Evolutionary conservation across 1,284 basidiomycete genomes (phyloP).

Genomic region (Volvariella surrecta): DNA sequence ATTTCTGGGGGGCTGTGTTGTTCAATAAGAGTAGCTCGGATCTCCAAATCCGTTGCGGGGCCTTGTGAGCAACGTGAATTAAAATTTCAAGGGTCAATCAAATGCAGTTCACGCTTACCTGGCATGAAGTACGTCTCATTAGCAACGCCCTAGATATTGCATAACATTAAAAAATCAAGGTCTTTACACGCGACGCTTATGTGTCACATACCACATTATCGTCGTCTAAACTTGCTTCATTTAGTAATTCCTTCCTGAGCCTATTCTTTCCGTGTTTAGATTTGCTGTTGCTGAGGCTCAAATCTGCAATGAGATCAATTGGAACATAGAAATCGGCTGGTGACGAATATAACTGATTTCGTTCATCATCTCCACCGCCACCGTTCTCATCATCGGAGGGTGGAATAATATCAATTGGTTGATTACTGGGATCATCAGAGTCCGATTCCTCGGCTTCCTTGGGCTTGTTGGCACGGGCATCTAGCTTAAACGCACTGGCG

Average conservation of each 20-base stretch:
- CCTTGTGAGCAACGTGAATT: constrained; percentile 24
- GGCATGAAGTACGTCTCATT: constrained; percentile 79
- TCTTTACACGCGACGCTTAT: constrained; percentile 5
- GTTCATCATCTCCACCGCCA: constrained; percentile 22
- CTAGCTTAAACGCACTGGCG: constrained; percentile 32
- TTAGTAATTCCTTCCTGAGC: constrained; percentile 26
- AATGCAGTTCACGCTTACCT: constrained; percentile 29
- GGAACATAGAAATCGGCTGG: constrained; percentile 65
- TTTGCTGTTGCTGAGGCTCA: constrained; percentile 50
- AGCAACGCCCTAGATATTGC: constrained; percentile 50
- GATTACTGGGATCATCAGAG: constrained; percentile 14
- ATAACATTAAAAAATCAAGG: constrained; percentile 4
- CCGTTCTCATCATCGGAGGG: constrained; percentile 16
- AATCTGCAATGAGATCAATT: constrained; percentile 61
- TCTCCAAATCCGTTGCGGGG: constrained; percentile 59
- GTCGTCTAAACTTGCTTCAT: constrained; percentile 43
- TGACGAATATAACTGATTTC: constrained; percentile 36
- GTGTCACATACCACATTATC: constrained; percentile 49
- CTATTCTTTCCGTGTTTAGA: constrained; percentile 24
- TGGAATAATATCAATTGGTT: constrained; percentile 13
- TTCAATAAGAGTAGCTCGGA: constrained; percentile 70
- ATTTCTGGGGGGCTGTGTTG: constrained; percentile 78
- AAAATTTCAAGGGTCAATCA: constrained; percentile 1
- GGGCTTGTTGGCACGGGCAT: constrained; percentile 22
- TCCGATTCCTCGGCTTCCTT: constrained; percentile 20